Conservation (phyloP, 106 monocot species). For the Triglochin maritima region DNA sequence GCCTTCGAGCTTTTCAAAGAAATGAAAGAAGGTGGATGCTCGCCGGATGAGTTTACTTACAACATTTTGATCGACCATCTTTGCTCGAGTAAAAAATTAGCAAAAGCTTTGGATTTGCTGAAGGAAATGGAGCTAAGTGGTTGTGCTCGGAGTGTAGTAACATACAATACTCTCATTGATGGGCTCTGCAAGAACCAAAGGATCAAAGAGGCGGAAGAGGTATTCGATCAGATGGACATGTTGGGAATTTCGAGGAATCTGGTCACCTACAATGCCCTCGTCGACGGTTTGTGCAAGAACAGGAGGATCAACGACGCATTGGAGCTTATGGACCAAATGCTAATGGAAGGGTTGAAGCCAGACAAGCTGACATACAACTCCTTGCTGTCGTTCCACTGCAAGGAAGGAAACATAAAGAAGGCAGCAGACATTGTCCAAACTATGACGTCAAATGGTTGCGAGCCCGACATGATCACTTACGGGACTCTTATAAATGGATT, state of each 20-base stretch:
- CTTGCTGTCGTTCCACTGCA: conserved; percentile 61
- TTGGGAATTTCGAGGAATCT: conserved; percentile 68
- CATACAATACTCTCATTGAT: conserved; percentile 79
- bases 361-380: conserved; percentile 70
- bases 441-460: conserved; percentile 80
- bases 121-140: conserved; percentile 80
- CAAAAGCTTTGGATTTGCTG: conserved; percentile 51
- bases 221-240: conserved; percentile 81
- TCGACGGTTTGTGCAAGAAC: conserved; percentile 73
- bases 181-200: conserved; percentile 77
- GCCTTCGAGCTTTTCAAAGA: conserved; percentile 63
- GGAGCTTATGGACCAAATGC: conserved; percentile 83
- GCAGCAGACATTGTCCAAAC: conserved; percentile 78
- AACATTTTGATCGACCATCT: conserved; percentile 70
- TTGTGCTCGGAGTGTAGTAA: conserved; percentile 59
- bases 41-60: conserved; percentile 73
- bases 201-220: conserved; percentile 68
- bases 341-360: conserved; percentile 65
- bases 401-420: conserved; percentile 44
- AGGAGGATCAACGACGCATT: conserved; percentile 62
- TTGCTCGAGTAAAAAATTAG: conserved; percentile 39
- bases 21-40: conserved; percentile 67
- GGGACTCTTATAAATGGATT: conserved; percentile 69
- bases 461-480: conserved; percentile 58
- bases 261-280: conserved; percentile 63